Evolutionary conservation across 306 rosid genomes (phyloP).

Genomic region (Fagus sylvatica): DNA sequence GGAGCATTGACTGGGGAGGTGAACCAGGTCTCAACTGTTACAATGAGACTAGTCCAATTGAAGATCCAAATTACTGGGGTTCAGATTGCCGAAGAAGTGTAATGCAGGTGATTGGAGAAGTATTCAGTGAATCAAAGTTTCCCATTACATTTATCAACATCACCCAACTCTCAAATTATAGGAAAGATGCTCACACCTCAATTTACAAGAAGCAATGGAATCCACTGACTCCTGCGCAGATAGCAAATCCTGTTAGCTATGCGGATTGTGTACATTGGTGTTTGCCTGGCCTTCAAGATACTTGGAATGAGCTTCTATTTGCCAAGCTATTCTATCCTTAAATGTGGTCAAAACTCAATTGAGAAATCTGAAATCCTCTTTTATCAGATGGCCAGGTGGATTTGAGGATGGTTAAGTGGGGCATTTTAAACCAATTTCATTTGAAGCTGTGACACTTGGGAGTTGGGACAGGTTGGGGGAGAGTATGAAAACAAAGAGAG

Average conservation of each 20-base stretch:
- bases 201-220: constrained; percentile 95
- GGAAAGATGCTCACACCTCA: constrained; percentile 90
- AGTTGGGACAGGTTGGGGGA: not conserved
- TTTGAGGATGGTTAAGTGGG: not conserved
- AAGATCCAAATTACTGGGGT: constrained; percentile 74
- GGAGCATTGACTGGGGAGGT: constrained; percentile 90
- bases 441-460: not conserved
- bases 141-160: constrained; percentile 85
- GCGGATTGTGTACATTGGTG: constrained; percentile 99
- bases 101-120: constrained; percentile 84
- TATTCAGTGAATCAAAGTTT: constrained; percentile 54
- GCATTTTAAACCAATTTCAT: not conserved
- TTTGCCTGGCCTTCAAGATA: constrained; percentile 96
- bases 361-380: not conserved
- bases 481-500: not conserved
- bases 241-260: constrained; percentile 81
- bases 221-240: constrained; percentile 68
- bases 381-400: not conserved
- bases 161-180: constrained; percentile 78
- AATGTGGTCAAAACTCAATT: not conserved
- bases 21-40: constrained; percentile 68
- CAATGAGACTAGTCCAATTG: constrained; percentile 73
- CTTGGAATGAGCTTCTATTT: constrained; percentile 95
- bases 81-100: constrained; percentile 69
- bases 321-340: constrained; percentile 80